Conservation (phyloP, 176 grass and related monocot species). For the Musa troglodytarum region DNA sequence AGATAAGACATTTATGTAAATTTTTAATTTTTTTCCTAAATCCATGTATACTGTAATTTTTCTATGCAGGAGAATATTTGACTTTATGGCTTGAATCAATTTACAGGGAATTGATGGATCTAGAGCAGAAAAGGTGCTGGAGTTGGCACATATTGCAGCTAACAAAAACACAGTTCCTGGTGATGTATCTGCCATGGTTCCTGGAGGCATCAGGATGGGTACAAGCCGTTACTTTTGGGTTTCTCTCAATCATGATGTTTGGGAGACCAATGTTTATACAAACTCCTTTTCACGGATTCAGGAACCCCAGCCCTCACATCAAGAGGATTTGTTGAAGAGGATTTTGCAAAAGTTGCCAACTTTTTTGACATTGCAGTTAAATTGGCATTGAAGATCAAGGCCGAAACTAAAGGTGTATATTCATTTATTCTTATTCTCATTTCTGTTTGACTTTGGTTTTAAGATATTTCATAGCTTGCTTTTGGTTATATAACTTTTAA, state of each 20-base stretch:
- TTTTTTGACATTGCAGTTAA: constrained; percentile 83
- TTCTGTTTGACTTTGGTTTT: neutral
- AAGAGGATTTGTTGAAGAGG: constrained; percentile 94
- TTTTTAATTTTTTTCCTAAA: neutral
- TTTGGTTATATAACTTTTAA: too few species aligned
- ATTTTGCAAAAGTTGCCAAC: constrained; percentile 92
- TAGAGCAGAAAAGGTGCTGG: constrained; percentile 88
- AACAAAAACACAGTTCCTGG: constrained; percentile 99
- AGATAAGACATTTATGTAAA: neutral
- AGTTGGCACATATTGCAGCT: constrained; percentile 90
- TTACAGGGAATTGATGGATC: constrained; percentile 92
- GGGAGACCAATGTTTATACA: neutral
- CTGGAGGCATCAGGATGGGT: constrained; percentile 99
- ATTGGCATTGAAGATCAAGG: constrained; percentile 76
- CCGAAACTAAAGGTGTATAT: constrained; percentile 57
- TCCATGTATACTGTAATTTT: neutral
- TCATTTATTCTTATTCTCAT: neutral
- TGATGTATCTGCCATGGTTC: constrained; percentile 98
- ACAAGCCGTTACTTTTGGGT: constrained; percentile 10
- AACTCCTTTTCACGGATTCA: constrained; percentile 16
- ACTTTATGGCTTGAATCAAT: constrained; percentile 5
- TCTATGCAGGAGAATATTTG: neutral
- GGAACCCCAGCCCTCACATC: constrained; percentile 96
- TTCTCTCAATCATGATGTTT: neutral
- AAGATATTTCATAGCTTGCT: neutral